phyloP scores from a whole-genome alignment of 441 rosid species.

The Arabidopsis lyrata region DNA sequence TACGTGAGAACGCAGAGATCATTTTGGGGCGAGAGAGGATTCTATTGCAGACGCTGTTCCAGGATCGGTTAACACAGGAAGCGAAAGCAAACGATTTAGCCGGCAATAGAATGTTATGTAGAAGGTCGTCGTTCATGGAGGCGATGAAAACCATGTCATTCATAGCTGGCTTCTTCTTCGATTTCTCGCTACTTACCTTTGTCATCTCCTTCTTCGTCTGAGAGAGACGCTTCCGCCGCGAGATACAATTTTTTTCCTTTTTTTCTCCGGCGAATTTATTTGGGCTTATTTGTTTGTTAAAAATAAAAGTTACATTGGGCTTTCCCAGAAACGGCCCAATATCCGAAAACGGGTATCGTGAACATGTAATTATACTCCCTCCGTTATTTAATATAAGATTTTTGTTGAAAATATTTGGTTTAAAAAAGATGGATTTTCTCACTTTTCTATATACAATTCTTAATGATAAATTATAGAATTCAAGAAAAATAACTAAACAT shows the following conservation, averaged over 20 bases:
- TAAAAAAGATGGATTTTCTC: no score
- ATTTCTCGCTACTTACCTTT: slow-evolving; percentile 24
- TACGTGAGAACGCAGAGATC: slow-evolving; percentile 64
- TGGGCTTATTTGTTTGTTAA: slow-evolving; percentile 8
- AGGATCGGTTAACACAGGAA: slow-evolving; percentile 64
- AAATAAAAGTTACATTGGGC: neutral
- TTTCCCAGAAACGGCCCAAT: neutral
- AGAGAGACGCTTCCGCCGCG: slow-evolving; percentile 18
- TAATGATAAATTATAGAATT: no score
- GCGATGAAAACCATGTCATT: slow-evolving; percentile 34
- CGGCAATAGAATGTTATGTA: slow-evolving; percentile 59
- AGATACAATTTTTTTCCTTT: neutral
- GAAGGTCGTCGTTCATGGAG: slow-evolving; percentile 53
- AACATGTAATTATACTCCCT: no score
- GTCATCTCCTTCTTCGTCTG: slow-evolving; percentile 19
- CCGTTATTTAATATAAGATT: no score
- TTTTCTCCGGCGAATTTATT: neutral
- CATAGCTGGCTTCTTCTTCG: slow-evolving; percentile 17
- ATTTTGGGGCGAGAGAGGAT: slow-evolving; percentile 69
- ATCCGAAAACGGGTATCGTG: neutral
- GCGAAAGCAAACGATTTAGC: slow-evolving; percentile 67
- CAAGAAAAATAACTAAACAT: no score
- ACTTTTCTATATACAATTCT: no score
- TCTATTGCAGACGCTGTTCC: slow-evolving; percentile 55
- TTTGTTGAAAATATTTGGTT: no score